Evolutionary conservation across 306 rosid genomes (phyloP), one percentile per base, ranked within the genome.

Genomic region (Medicago lupulina): DNA sequence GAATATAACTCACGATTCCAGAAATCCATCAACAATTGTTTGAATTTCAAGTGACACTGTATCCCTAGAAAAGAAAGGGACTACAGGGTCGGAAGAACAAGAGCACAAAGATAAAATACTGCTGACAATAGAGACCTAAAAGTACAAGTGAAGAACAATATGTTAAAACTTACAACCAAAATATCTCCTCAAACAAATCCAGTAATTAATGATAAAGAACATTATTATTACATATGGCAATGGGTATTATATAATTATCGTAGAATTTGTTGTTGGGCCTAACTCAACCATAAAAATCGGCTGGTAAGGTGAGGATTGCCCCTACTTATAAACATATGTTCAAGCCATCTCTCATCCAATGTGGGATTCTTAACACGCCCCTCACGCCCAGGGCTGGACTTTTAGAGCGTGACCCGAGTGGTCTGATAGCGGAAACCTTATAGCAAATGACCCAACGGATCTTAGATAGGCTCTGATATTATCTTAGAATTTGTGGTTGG

Each of bases 21-120:
- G 58, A 80, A 94, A 94, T 75, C 98, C 98, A 74, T 94, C 98
- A 78, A 94, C 95, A 78, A 91, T 87, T 58, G 94, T 90, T 79
- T 65, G 92, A 73, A 94, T 81, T 76, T 87, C 91, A 65, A 25
- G 83, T 12, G 62, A 82, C 66, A 90, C 82, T 13, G 86, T 78
- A 50, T 90, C 90, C 83, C 54, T 77, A 43, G 95, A 82, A 82
- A 94, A 90, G 83, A 79, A 90, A 78, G 98, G 98, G 79, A 83
- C 79, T 51, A 81, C 74, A 36, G 98, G 90, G 25, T 87, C 88
- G 60, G 89, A 76, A 34, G 90, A 83, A 78, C 89, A 86, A 46
- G 95, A 91, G 83, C 92, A 85, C 81, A 87, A 84, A 44, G 97
- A 89, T 70, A 94, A 76, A 71, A 91, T 86, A 81, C 86, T 82